phyloP scores from a whole-genome alignment of 495 filamentous ascomycete genomes.

The Parathielavia hyrcaniae region DNA sequence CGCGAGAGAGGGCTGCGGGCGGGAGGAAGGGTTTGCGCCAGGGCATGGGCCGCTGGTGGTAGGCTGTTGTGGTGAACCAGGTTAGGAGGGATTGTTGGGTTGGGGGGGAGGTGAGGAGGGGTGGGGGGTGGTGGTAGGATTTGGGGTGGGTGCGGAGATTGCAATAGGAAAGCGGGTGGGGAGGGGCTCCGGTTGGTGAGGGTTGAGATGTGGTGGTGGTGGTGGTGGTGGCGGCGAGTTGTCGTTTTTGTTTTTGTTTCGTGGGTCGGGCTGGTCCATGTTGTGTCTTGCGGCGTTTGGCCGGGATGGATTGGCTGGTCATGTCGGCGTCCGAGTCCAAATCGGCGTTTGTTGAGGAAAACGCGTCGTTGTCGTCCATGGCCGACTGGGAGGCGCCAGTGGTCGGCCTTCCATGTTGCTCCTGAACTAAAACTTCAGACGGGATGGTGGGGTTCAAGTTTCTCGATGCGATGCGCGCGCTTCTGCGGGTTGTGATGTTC shows the following conservation, averaged over 20 bases:
- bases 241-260: neutral
- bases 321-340: neutral
- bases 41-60: slow-evolving; percentile 39
- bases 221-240: neutral
- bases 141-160: slow-evolving; percentile 22
- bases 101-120: slow-evolving; percentile 32
- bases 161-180: neutral
- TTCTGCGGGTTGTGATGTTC: slow-evolving; percentile 4
- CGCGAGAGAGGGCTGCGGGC: slow-evolving; percentile 12
- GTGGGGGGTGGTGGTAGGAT: slow-evolving; percentile 36
- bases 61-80: slow-evolving; percentile 39
- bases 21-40: slow-evolving; percentile 41
- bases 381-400: neutral
- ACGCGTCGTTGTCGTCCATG: neutral
- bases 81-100: slow-evolving; percentile 29
- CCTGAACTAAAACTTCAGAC: neutral
- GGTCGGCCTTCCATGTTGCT: neutral
- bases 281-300: slow-evolving; percentile 10
- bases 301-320: neutral
- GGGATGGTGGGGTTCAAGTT: neutral
- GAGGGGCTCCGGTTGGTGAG: neutral
- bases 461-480: slow-evolving; percentile 2
- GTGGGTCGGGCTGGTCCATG: neutral
- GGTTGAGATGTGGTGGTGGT: neutral
- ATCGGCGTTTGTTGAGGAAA: neutral